Conservation (phyloP, 345 rosid genomes). For the Alliaria petiolata region DNA sequence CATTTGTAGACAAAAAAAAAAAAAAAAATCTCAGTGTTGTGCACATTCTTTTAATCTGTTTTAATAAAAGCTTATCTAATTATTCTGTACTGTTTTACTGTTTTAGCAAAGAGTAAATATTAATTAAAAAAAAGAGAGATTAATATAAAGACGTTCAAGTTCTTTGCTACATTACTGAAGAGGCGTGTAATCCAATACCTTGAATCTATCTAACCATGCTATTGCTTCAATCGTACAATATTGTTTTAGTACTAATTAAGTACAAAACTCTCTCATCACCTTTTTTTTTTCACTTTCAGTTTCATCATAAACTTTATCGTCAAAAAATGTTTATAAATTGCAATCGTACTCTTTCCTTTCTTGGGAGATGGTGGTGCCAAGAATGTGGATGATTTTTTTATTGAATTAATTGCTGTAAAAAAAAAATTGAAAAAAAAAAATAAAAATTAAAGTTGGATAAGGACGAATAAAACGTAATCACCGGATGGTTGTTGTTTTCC, state of each 20-base stretch:
- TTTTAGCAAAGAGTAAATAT: background rate
- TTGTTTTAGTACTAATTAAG: constrained; percentile 7
- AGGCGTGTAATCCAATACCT: constrained; percentile 30
- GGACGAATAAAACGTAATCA: constrained; percentile 23
- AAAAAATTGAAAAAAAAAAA: background rate
- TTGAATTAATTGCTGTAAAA: background rate
- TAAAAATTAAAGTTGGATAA: constrained; percentile 20
- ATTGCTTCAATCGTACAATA: constrained; percentile 26
- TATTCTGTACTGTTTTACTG: constrained; percentile 18
- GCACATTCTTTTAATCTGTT: background rate
- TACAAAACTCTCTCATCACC: background rate
- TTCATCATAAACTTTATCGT: background rate
- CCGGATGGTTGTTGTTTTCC: background rate
- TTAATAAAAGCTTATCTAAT: background rate
- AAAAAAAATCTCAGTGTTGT: no score
- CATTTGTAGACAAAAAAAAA: constrained; percentile 31
- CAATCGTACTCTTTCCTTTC: constrained; percentile 27
- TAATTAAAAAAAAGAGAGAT: no score
- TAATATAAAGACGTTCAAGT: no score
- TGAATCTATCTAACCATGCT: constrained; percentile 30
- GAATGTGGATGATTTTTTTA: constrained; percentile 9
- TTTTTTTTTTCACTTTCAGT: background rate
- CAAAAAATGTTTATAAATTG: constrained; percentile 9
- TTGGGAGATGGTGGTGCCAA: constrained; percentile 26
- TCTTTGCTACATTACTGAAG: constrained; percentile 7